Conservation (phyloP, 23 red algal genomes). For the Agarophyton chilense region DNA sequence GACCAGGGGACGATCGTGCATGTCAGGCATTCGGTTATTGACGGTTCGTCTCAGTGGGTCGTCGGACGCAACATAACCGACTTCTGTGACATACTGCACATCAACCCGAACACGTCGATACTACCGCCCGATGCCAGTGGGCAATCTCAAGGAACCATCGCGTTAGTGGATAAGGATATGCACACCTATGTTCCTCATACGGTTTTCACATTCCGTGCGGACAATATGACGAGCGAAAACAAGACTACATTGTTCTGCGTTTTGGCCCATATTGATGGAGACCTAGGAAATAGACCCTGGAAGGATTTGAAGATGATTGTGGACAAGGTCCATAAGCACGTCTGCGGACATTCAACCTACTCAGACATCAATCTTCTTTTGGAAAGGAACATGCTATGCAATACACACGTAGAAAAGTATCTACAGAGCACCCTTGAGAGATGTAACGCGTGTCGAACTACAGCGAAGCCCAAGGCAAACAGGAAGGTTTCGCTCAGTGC, state of each 20-base stretch:
- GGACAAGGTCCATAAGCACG: constrained; percentile 32
- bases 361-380: constrained; percentile 31
- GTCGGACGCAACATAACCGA: constrained; percentile 10
- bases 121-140: constrained; percentile 8
- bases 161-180: constrained; percentile 17
- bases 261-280: not conserved
- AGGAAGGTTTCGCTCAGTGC: constrained; percentile 2
- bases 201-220: not conserved
- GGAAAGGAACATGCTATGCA: constrained; percentile 10
- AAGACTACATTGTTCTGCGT: not conserved
- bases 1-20: not conserved
- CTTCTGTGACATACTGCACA: not conserved
- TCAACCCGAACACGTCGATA: not conserved
- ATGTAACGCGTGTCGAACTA: not conserved
- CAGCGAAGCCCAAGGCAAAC: not conserved
- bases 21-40: constrained; percentile 15
- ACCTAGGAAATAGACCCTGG: not conserved
- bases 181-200: not conserved
- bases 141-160: not conserved
- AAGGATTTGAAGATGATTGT: constrained; percentile 12
- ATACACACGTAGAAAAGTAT: constrained; percentile 33
- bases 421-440: not conserved
- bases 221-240: not conserved
- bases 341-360: constrained; percentile 19
- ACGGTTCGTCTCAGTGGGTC: constrained; percentile 46